These are phyloP conservation scores for Leptodontidium sp. DNA, from an alignment of 2,329 filamentous ascomycete species.

Conservation along the genomic window DNA sequence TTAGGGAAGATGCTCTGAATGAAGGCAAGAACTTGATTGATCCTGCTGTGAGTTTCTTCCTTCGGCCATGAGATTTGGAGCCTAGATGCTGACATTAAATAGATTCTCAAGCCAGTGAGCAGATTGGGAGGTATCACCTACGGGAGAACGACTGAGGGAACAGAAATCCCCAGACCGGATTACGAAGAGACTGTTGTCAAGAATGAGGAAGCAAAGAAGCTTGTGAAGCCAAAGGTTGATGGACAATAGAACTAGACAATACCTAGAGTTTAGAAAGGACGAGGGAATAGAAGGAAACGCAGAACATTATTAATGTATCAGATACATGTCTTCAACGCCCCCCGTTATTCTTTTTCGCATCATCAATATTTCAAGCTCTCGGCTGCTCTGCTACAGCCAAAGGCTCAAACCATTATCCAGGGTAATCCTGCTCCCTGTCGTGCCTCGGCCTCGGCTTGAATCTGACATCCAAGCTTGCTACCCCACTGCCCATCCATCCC, in stretches of 20 bases:
- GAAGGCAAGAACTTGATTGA: constrained; percentile 78
- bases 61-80: constrained; percentile 1
- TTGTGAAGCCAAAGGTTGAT: constrained; percentile 58
- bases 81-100: constrained; percentile 27
- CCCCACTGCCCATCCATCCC: constrained; percentile 13
- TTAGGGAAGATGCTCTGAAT: constrained; percentile 85
- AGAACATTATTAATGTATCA: neutral
- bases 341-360: too few relatives aligned
- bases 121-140: constrained; percentile 90
- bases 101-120: constrained; percentile 77
- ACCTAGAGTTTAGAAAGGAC: constrained; percentile 9
- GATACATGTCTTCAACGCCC: neutral
- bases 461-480: constrained; percentile 7
- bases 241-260: constrained; percentile 46
- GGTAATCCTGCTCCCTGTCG: neutral
- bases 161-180: constrained; percentile 74
- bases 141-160: constrained; percentile 70
- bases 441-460: constrained; percentile 17
- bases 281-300: neutral
- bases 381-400: neutral
- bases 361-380: neutral
- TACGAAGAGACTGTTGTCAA: constrained; percentile 53
- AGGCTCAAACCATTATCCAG: neutral
- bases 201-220: constrained; percentile 63
- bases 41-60: constrained; percentile 61